Percentiles rank a stretch among this genome's conserved stretches.
These are phyloP conservation scores for Hymenoscyphus fraxineus DNA, from an alignment of 2,329 filamentous ascomycete genomes.

Conservation along the genomic window DNA sequence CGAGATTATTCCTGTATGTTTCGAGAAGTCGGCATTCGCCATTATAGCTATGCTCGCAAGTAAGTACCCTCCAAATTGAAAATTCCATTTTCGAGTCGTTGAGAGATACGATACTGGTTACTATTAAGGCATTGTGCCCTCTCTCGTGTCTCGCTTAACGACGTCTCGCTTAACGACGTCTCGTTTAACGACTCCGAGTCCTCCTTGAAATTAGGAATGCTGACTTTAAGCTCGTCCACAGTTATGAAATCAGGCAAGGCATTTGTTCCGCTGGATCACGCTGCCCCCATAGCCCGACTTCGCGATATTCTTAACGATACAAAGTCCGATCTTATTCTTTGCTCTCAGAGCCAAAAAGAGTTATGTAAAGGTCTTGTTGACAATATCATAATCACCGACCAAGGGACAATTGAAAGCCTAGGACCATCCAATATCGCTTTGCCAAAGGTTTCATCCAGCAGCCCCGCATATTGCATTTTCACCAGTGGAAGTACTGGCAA, in stretches of 20 bases:
- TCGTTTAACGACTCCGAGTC: no score
- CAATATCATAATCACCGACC: slow-evolving; percentile 5
- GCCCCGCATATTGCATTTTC: slow-evolving; percentile 25
- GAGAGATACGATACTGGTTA: neutral
- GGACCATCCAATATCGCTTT: slow-evolving; percentile 1
- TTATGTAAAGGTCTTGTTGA: slow-evolving; percentile 6
- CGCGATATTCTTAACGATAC: slow-evolving; percentile 17
- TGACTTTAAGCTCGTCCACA: neutral
- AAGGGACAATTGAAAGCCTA: slow-evolving; percentile 5
- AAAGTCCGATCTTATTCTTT: slow-evolving; percentile 15
- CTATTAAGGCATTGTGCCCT: neutral
- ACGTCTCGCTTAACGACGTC: no score
- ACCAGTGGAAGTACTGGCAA: slow-evolving; percentile 34
- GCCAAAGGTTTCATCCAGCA: slow-evolving; percentile 4
- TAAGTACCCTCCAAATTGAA: neutral
- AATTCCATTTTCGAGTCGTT: neutral
- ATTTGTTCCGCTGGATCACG: slow-evolving; percentile 34
- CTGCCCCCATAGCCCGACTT: slow-evolving; percentile 27
- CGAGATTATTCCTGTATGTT: slow-evolving; percentile 29
- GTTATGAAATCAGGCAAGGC: slow-evolving; percentile 30
- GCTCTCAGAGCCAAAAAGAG: slow-evolving; percentile 7
- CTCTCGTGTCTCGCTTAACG: neutral
- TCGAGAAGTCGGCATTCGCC: slow-evolving; percentile 30
- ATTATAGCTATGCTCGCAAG: slow-evolving; percentile 28
- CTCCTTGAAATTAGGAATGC: neutral